A percentile compares a stretch with the other conserved stretches of the same genome.
These are phyloP conservation scores for Sclerotiophoma versabilis DNA, from an alignment of 2,329 filamentous ascomycete genomes.

Conservation along the genomic window DNA sequence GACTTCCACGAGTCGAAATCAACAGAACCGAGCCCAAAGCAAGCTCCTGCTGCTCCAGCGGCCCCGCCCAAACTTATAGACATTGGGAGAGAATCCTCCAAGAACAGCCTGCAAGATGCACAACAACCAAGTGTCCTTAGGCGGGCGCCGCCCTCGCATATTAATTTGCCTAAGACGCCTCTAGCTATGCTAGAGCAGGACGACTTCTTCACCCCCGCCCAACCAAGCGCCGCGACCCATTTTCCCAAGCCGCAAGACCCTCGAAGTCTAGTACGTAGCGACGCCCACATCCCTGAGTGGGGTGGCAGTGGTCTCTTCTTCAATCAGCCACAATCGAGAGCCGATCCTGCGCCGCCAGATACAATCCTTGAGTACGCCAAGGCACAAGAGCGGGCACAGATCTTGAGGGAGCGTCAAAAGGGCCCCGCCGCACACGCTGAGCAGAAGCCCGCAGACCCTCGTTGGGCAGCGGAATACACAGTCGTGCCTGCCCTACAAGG, in stretches of 20 bases:
- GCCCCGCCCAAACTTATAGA: constrained; percentile 43
- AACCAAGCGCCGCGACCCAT: constrained; percentile 58
- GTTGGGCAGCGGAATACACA: constrained; percentile 78
- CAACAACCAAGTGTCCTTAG: constrained; percentile 49
- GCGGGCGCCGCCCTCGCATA: constrained; percentile 36
- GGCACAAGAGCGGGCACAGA: constrained; percentile 49
- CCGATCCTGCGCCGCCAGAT: constrained; percentile 75
- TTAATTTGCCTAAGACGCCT: constrained; percentile 51
- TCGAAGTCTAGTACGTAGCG: constrained; percentile 69
- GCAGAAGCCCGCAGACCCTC: constrained; percentile 48
- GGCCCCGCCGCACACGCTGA: constrained; percentile 9
- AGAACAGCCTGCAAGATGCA: constrained; percentile 35
- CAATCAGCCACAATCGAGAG: constrained; percentile 80
- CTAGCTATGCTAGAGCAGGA: constrained; percentile 47
- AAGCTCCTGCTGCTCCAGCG: constrained; percentile 28
- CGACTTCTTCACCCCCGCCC: constrained; percentile 56
- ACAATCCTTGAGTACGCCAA: constrained; percentile 75
- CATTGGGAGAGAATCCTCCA: constrained; percentile 58
- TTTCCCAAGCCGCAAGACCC: constrained; percentile 59
- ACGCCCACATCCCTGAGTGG: constrained; percentile 80
- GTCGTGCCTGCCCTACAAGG: constrained; percentile 87
- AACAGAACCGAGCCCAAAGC: constrained; percentile 48
- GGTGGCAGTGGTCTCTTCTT: constrained; percentile 66
- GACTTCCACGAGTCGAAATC: constrained; percentile 69
- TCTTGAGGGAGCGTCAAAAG: constrained; percentile 33